Evolutionary conservation across 345 rosid genomes (phyloP).

Genomic region (Gossypium mustelinum): DNA sequence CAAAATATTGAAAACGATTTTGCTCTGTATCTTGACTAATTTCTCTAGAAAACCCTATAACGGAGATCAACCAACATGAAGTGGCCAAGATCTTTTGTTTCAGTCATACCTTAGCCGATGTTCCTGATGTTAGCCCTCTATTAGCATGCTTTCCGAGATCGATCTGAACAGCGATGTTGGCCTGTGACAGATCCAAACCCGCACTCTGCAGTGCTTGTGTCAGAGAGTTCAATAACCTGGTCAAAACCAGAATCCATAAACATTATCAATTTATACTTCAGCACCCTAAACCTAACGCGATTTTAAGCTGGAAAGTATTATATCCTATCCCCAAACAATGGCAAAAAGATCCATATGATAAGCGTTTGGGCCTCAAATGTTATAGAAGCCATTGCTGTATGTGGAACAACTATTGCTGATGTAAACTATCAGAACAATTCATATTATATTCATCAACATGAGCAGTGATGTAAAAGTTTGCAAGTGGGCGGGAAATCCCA

Average conservation of each 20-base stretch:
- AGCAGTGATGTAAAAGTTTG: not conserved
- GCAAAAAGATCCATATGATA: not conserved
- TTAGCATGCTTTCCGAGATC: conserved; percentile 75
- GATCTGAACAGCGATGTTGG: conserved; percentile 82
- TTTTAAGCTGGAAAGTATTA: not conserved
- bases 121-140: conserved; percentile 30
- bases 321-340: not conserved
- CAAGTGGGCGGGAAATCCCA: not conserved
- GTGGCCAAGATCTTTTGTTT: not conserved
- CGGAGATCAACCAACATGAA: not conserved
- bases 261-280: conserved; percentile 16
- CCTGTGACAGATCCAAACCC: conserved; percentile 89
- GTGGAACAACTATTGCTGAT: not conserved
- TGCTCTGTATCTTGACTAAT: not conserved
- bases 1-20: not conserved
- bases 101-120: conserved; percentile 44
- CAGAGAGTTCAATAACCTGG: conserved; percentile 76
- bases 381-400: not conserved
- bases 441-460: not conserved
- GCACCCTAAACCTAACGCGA: conserved; percentile 1
- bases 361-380: not conserved
- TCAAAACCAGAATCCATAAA: conserved; percentile 14
- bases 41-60: not conserved
- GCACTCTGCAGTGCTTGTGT: conserved; percentile 81
- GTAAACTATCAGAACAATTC: conserved; percentile 1